Conservation (phyloP, 108 stramenopile genomes). For the Pseudonitzschia multistriata region DNA sequence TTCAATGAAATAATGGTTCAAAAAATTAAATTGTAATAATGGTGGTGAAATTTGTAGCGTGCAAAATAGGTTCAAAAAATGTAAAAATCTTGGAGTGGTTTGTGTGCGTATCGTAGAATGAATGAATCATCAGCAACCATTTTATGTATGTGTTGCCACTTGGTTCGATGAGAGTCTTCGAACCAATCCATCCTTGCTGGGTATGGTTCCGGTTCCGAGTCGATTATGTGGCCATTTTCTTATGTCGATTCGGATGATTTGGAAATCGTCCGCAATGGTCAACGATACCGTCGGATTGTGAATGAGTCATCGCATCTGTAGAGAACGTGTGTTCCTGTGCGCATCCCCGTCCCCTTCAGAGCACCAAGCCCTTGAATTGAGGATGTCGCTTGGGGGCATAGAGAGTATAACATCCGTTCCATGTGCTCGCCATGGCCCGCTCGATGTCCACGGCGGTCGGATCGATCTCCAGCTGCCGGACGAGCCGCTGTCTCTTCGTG, state of each 20-base stretch:
- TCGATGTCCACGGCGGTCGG: conserved; percentile 11
- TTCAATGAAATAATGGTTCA: too few species aligned
- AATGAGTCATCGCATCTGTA: background rate
- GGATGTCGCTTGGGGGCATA: conserved; percentile 26
- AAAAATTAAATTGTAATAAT: background rate
- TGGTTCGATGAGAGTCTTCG: background rate
- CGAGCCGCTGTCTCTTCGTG: conserved; percentile 24
- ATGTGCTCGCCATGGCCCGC: conserved; percentile 25
- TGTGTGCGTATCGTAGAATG: background rate
- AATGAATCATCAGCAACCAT: background rate
- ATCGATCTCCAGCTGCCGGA: conserved; percentile 7
- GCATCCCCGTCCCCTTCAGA: background rate
- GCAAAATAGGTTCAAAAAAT: background rate
- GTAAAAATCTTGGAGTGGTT: background rate
- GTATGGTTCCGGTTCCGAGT: background rate
- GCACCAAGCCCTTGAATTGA: background rate
- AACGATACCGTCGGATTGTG: too few species aligned
- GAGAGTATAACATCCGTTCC: conserved; percentile 20
- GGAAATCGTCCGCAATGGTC: too few species aligned
- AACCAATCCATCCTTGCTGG: background rate
- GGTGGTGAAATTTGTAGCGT: background rate
- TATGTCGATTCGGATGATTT: too few species aligned
- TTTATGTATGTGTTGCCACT: background rate
- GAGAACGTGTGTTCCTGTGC: background rate
- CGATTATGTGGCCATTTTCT: too few species aligned